phyloP scores from a whole-genome alignment of 345 rosid genomes.

The Microcos paniculata region DNA sequence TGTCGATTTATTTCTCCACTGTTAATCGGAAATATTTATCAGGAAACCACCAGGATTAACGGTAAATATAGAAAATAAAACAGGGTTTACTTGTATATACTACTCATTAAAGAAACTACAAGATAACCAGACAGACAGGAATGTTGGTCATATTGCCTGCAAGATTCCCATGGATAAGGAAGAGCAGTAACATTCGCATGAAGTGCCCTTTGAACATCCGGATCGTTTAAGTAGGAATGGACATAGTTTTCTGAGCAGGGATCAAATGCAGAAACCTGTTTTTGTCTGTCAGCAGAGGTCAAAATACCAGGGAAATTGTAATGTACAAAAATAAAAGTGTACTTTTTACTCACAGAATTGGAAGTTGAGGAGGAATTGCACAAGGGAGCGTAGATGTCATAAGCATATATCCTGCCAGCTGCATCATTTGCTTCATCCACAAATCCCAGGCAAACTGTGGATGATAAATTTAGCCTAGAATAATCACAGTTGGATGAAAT shows the following conservation, averaged over 20 bases:
- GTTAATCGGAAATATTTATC: neutral
- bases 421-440: constrained; percentile 1
- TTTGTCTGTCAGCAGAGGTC: neutral
- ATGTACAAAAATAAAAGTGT: neutral
- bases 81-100: neutral
- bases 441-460: neutral
- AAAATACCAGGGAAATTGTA: neutral
- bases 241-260: constrained; percentile 20
- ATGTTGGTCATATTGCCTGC: constrained; percentile 12
- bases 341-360: neutral
- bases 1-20: constrained; percentile 18
- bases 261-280: constrained; percentile 16
- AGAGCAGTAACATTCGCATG: constrained; percentile 23
- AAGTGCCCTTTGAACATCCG: constrained; percentile 24
- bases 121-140: neutral
- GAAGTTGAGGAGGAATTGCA: constrained; percentile 18
- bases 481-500: constrained; percentile 44
- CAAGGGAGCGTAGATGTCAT: constrained; percentile 20
- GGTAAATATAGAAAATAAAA: neutral
- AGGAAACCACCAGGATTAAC: neutral
- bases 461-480: constrained; percentile 11
- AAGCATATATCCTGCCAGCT: constrained; percentile 14
- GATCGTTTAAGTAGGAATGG: constrained; percentile 19
- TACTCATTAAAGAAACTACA: neutral
- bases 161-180: constrained; percentile 29